Base-by-base conservation (phyloP, 2,329 filamentous ascomycete genomes). In the Aspergillus amoenus region DNA sequence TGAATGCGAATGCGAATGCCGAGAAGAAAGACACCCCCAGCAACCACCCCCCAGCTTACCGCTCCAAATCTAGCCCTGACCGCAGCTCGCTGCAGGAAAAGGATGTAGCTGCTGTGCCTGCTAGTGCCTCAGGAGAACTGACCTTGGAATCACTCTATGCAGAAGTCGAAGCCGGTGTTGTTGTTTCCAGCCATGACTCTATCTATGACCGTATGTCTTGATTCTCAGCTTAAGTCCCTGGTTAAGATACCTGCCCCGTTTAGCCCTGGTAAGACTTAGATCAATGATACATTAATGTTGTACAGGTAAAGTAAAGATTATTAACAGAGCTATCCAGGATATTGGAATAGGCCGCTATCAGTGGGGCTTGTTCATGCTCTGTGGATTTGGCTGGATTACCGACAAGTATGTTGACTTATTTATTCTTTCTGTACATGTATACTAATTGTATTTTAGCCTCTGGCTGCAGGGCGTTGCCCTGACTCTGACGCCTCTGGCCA, bases 301-400 rank as follows among this genome's bases (percentile, higher is more conserved):
- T 64, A 53, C 52, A 88, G 85, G 87, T 64, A 91, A 90, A 70
- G 87, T 87, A 15, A 89, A 88, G 68, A 83, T 95, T 61, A 88
- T 96, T 71, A 95, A 93, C 75, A 88, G 89, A 70, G 91, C 91
- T 22, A 85, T 95, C 55, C 86, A 91, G 68, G 91, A 95, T 68
- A 94, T 94, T 66, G 91, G 91, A 32, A 95, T 95, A 88, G 91
- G 91, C 34, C 81, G 79, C 55, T 96, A 95, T 68, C 91, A 96
- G 69, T 94, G 90, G 90, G 82, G 90, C 66, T 78, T 96, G 3
- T 96, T 95, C 69, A 74, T 86, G 21, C 79, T 95, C 0, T 93
- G 89, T 68, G 91, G 91, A 2, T 91, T 91, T 68, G 91, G 91
- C 17, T 96, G 91, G 90, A 84, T 92, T 43, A 89, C 90, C 11